Percentiles rank a stretch among this genome's conserved stretches.
Conservation (phyloP, 2,329 filamentous ascomycete species). For the Claviceps capensis region DNA sequence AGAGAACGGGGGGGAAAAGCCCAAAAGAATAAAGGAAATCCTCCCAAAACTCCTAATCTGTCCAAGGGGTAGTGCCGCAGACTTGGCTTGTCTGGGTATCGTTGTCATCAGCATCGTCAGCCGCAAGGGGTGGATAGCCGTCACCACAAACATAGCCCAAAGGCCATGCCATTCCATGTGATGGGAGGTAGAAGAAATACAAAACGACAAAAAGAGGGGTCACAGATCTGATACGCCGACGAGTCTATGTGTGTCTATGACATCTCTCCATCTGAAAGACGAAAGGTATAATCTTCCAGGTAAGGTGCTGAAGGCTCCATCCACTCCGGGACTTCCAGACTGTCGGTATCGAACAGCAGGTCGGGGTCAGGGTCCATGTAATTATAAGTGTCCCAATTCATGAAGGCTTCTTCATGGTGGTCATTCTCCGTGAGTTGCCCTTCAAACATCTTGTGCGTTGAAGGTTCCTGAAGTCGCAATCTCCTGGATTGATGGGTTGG, state of each 20-base stretch:
- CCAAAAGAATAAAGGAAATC: neutral
- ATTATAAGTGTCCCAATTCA: slow-evolving; percentile 5
- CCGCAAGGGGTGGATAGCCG: slow-evolving; percentile 1
- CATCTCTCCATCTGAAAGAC: slow-evolving; percentile 3
- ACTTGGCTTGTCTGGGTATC: slow-evolving; percentile 2
- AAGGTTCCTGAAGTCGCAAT: slow-evolving; percentile 5
- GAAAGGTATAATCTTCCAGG: slow-evolving; percentile 5
- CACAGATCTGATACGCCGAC: neutral
- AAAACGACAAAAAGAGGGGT: neutral
- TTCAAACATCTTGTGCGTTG: slow-evolving; percentile 1
- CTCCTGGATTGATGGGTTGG: slow-evolving; percentile 6
- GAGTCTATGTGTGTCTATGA: neutral
- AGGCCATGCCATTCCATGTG: neutral
- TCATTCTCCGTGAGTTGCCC: slow-evolving; percentile 5
- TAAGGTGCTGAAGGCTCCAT: slow-evolving; percentile 5
- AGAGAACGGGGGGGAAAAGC: neutral
- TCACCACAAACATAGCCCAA: slow-evolving; percentile 1
- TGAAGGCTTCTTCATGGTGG: slow-evolving; percentile 6
- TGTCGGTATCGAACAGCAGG: slow-evolving; percentile 4
- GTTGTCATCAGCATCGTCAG: slow-evolving; percentile 1
- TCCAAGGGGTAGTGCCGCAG: neutral
- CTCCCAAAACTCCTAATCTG: neutral
- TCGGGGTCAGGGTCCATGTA: slow-evolving; percentile 6
- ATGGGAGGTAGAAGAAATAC: neutral
- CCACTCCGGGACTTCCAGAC: slow-evolving; percentile 5